These are phyloP conservation scores for Acacia melanoxylon DNA, from an alignment of 306 rosid species.

Conservation along the genomic window DNA sequence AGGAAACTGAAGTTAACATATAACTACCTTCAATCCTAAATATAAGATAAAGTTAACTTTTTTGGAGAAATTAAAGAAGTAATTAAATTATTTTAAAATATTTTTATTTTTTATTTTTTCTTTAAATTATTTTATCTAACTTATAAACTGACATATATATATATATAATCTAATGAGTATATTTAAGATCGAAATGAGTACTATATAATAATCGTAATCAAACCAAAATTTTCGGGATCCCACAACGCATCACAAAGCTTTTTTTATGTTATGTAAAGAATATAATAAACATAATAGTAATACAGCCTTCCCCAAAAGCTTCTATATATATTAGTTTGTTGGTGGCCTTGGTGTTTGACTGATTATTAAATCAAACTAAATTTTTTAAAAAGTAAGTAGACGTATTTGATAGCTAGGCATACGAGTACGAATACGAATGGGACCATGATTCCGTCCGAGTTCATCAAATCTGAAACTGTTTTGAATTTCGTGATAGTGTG, in stretches of 20 bases:
- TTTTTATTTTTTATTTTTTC: too few relatives aligned
- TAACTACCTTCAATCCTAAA: too few relatives aligned
- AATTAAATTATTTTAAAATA: too few relatives aligned
- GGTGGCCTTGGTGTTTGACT: not conserved
- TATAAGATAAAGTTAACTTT: too few relatives aligned
- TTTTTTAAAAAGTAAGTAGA: not conserved
- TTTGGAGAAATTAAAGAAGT: too few relatives aligned
- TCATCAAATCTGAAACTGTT: constrained; percentile 30
- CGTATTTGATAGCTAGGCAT: not conserved
- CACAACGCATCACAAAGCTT: not conserved
- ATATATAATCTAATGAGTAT: too few relatives aligned
- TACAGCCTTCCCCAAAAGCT: not conserved
- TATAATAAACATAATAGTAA: too few relatives aligned
- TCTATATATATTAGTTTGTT: not conserved
- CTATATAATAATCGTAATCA: not conserved
- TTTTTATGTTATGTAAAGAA: too few relatives aligned
- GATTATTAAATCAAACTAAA: not conserved
- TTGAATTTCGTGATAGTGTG: not conserved
- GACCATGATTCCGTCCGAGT: constrained; percentile 28
- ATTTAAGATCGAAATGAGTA: too few relatives aligned
- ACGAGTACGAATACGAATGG: not conserved
- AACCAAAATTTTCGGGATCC: not conserved
- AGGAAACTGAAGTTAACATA: not conserved
- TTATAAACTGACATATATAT: too few relatives aligned
- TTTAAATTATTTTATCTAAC: too few relatives aligned